Evolutionary conservation across 345 rosid species (phyloP).

Genomic region (Eucalyptus virginea): DNA sequence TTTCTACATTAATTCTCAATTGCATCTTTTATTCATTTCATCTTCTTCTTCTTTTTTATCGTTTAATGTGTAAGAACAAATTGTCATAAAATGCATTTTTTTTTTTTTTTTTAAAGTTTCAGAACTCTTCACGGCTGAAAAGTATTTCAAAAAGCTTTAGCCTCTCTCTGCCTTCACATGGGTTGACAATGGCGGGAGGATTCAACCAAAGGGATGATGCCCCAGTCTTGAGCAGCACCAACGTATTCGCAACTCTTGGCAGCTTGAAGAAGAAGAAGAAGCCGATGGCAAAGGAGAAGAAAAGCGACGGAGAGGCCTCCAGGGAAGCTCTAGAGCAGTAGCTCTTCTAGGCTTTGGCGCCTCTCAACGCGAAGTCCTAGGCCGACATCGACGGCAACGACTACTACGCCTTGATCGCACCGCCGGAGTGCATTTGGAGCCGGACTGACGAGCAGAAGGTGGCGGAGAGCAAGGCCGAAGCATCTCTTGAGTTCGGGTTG

Average conservation of each 20-base stretch:
- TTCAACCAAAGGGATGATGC: slow-evolving; percentile 19
- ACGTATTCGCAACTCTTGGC: slow-evolving; percentile 42
- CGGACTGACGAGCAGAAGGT: not conserved
- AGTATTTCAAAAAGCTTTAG: not conserved
- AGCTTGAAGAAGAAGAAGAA: slow-evolving; percentile 47
- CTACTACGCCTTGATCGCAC: slow-evolving; percentile 17
- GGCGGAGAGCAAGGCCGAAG: not conserved
- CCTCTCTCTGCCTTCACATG: not conserved
- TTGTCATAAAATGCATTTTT: not conserved
- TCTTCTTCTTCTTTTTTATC: not conserved
- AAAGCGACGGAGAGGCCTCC: not conserved
- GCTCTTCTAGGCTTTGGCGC: slow-evolving; percentile 32
- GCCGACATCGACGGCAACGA: slow-evolving; percentile 38
- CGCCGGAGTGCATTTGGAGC: slow-evolving; percentile 9
- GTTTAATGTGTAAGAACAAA: not conserved
- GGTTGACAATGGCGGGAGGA: slow-evolving; percentile 12
- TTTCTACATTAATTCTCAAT: not conserved
- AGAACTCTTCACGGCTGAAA: not conserved
- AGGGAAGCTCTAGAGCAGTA: slow-evolving; percentile 4
- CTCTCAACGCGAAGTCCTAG: slow-evolving; percentile 26
- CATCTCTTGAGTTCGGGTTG: not conserved
- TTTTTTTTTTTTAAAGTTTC: too few relatives aligned
- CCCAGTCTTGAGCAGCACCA: slow-evolving; percentile 24
- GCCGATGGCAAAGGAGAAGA: not conserved
- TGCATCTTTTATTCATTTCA: not conserved